Base-by-base conservation (phyloP, 2,329 filamentous ascomycete species). In the Didymella pinodella region DNA sequence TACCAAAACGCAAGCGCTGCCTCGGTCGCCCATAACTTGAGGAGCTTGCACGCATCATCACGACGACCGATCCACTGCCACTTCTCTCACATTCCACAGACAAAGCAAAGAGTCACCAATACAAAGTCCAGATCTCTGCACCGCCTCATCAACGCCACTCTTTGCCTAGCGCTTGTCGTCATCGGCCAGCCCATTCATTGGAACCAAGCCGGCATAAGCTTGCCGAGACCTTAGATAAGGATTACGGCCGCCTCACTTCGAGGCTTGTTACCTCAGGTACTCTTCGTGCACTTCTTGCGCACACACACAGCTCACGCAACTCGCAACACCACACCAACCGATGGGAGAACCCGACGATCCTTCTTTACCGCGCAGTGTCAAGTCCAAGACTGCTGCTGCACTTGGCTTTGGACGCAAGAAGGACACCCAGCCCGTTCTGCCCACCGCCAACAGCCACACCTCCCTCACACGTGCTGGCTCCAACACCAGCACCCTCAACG, bases 271-370 rank as follows among this genome's bases (percentile, higher is more conserved):
- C 48, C 48, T 53, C 14, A 45, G 55, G 55, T 58, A 54, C 45
- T 57, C 48, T 46, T 46, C 25, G 45, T 54, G 48, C 41, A 51
- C 29, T 51, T 51, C 40, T 49, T 32, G 55, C 40, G 55, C 50
- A 58, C 49, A 53, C 45, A 49, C 40, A 36, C 50, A 58, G 26
- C 45, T 40, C 45, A 47, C 57, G 38, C 51, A 51, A 57, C 52
- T 55, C 31, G 38, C 57, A 60, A 59, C 44, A 32, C 28, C 43
- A 61, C 64, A 68, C 62, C 69, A 74, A 75, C 77, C 80, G 81
- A 85, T 85, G 83, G 83, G 83, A 83, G 80, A 84, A 79, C 75
- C 80, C 77, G 81, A 85, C 79, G 77, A 82, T 60, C 77, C 79
- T 71, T 79, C 79, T 74, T 75, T 80, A 78, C 72, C 78, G 79